phyloP scores from a whole-genome alignment of 129 eudicot species.

The Glebionis coronaria region DNA sequence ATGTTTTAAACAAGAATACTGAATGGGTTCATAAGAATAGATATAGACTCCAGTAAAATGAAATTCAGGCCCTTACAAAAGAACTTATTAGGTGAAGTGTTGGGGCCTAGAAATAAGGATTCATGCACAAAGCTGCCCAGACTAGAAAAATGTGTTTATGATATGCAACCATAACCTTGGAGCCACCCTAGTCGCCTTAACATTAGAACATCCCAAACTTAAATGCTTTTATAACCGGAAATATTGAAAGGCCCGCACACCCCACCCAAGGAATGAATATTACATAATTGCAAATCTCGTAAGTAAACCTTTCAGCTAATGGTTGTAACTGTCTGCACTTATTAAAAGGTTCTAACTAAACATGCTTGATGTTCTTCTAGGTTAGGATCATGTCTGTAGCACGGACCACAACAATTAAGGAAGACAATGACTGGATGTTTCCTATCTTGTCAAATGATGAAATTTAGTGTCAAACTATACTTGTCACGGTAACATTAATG shows the following conservation, averaged over 20 bases:
- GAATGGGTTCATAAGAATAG: background rate
- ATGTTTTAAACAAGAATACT: background rate
- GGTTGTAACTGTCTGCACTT: background rate
- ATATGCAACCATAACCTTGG: too few relatives aligned
- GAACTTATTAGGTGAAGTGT: too few relatives aligned
- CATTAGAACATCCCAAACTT: too few relatives aligned
- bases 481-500: background rate
- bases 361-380: background rate
- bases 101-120: too few relatives aligned
- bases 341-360: background rate
- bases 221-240: too few relatives aligned
- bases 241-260: too few relatives aligned
- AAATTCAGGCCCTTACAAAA: too few relatives aligned
- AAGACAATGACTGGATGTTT: background rate
- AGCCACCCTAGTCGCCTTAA: too few relatives aligned
- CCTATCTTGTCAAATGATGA: background rate
- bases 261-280: too few relatives aligned
- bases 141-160: too few relatives aligned
- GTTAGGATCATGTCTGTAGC: background rate
- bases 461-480: background rate
- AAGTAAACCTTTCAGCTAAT: conserved; percentile 1
- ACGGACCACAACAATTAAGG: background rate
- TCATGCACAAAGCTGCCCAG: too few relatives aligned
- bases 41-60: too few relatives aligned
- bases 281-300: background rate